A percentile compares a stretch with the other conserved stretches of the same genome.
phyloP scores from a whole-genome alignment of 768 basidiomycete genomes.

The Pulveroboletus sp. region DNA sequence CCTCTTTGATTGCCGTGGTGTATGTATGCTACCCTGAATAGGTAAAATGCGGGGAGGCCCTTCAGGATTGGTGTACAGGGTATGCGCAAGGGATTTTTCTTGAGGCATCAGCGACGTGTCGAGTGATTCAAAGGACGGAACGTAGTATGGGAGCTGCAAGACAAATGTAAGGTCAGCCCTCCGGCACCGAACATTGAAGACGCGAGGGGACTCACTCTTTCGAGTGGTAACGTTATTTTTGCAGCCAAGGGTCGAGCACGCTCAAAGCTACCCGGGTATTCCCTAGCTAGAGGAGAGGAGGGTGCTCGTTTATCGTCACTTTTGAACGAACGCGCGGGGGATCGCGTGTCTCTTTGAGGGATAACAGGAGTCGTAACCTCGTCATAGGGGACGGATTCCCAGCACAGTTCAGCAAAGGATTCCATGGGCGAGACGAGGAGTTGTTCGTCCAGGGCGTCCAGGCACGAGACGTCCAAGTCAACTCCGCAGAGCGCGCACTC shows the following conservation, averaged over 20 bases:
- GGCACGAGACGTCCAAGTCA: slow-evolving; percentile 34
- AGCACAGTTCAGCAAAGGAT: slow-evolving; percentile 39
- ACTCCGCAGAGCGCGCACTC: slow-evolving; percentile 30
- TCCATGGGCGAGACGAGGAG: slow-evolving; percentile 36
- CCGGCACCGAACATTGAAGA: background rate
- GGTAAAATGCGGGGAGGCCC: slow-evolving; percentile 14
- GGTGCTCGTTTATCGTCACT: background rate
- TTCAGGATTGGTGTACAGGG: slow-evolving; percentile 18
- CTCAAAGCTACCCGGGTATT: slow-evolving; percentile 8
- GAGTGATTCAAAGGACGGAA: slow-evolving; percentile 7
- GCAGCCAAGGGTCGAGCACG: slow-evolving; percentile 14
- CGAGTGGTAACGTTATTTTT: slow-evolving; percentile 16
- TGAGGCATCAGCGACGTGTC: slow-evolving; percentile 5
- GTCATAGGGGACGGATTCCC: slow-evolving; percentile 33
- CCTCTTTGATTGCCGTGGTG: slow-evolving; percentile 10
- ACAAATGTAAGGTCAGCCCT: background rate
- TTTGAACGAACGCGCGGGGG: slow-evolving; percentile 17
- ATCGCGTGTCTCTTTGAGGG: background rate
- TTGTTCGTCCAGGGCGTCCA: slow-evolving; percentile 37
- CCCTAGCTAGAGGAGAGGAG: background rate
- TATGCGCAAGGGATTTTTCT: slow-evolving; percentile 10
- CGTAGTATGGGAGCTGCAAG: slow-evolving; percentile 7
- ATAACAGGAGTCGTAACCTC: slow-evolving; percentile 6
- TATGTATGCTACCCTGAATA: background rate
- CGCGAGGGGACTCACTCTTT: slow-evolving; percentile 4